Evolutionary conservation across 2,329 filamentous ascomycete species (phyloP), one percentile per base, ranked within the genome.

Genomic region (Aspergillus melleus): DNA sequence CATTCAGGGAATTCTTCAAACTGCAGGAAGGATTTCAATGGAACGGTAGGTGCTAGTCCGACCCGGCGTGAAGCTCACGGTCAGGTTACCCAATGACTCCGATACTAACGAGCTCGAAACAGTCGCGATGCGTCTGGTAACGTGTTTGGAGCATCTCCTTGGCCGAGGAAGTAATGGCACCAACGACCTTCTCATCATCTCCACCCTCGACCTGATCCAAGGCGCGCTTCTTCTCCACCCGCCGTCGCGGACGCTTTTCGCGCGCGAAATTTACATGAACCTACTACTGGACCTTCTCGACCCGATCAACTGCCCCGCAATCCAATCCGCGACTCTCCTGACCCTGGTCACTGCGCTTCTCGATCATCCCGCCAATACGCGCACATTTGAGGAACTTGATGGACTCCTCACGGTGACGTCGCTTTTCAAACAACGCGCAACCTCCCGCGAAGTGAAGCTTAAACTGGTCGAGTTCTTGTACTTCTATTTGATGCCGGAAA

Each of bases 381-480:
- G 95, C 62, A 90, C 90, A 5, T 98, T 99, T 71, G 95, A 99
- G 79, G 84, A 86, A 57, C 89, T 96, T 66, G 94, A 98, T 73
- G 95, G 95, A 57, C 85, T 99, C 5, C 86, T 96, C 46, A 95
- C 92, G 1, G 88, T 98, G 50, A 96, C 94, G 2, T 94, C 90
- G 10, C 84, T 98, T 53, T 97, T 98, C 85, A 96, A 96, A 77
- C 90, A 90, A 64, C 88, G 92, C 61, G 87, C 88, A 65, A 97
- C 94, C 3, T 88, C 88, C 24, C 88, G 92, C 62, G 91, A 94
- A 69, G 93, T 98, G 66, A 97, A 96, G 80, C 86, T 96, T 72
- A 95, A 96, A 76, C 86, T 96, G n/a, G 89, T 97, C 67, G 95
- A 98, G 76, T 98, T 98, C 73, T 80, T 99, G 54, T 98, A 98